Percentiles rank a stretch among this genome's conserved stretches.
These are phyloP conservation scores for Funneliformis caledonium DNA, from an alignment of 371 early-diverging fungal species.

Conservation along the genomic window DNA sequence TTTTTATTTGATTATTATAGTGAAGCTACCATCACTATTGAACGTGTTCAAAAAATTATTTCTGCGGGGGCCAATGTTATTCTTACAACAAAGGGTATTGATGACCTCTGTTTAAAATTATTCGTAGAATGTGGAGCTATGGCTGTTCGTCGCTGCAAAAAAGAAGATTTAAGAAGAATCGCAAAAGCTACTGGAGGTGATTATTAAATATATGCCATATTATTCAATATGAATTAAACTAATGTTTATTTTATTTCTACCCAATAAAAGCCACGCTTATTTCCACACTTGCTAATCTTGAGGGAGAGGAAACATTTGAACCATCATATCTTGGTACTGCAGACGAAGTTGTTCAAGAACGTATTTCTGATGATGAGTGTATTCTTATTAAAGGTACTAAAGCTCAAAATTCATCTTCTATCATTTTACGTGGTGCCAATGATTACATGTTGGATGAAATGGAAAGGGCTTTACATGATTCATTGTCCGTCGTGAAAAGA, in stretches of 20 bases:
- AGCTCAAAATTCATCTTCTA: constrained; percentile 87
- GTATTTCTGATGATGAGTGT: constrained; percentile 98
- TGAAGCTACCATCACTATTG: constrained; percentile 96
- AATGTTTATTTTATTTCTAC: not conserved
- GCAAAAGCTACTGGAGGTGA: constrained; percentile 94
- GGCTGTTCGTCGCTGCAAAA: constrained; percentile 97
- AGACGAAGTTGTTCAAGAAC: constrained; percentile 95
- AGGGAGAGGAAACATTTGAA: constrained; percentile 97
- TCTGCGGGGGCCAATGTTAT: constrained; percentile 98
- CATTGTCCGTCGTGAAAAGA: constrained; percentile 97
- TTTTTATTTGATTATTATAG: constrained; percentile 47
- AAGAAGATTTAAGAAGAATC: constrained; percentile 98
- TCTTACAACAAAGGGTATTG: constrained; percentile 99
- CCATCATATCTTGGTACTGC: constrained; percentile 91
- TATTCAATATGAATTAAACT: not conserved
- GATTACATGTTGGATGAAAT: constrained; percentile 99
- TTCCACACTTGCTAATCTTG: constrained; percentile 96
- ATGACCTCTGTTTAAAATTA: constrained; percentile 97
- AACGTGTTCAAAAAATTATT: constrained; percentile 95
- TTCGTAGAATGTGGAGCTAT: constrained; percentile 95
- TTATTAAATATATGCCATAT: not conserved
- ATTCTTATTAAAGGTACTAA: constrained; percentile 96
- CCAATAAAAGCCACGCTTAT: constrained; percentile 81
- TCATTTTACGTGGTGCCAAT: constrained; percentile 99
- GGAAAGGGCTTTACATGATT: constrained; percentile 99